These are phyloP conservation scores for Gossypium mustelinum DNA, from an alignment of 345 rosid genomes.

Conservation along the genomic window DNA sequence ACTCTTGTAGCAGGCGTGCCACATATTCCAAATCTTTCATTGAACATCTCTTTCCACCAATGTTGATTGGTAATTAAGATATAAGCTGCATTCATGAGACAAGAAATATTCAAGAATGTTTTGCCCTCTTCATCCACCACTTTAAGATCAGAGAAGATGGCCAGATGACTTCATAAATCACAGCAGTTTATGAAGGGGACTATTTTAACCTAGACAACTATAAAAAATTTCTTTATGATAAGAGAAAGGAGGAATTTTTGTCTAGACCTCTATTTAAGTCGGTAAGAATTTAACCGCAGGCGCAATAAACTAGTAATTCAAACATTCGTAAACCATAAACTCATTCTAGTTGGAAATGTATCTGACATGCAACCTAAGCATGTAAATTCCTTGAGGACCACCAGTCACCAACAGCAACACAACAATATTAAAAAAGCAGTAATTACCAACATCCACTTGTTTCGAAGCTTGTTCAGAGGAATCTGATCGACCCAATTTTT, in stretches of 20 bases:
- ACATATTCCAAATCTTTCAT: slow-evolving; percentile 90
- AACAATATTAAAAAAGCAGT: slow-evolving; percentile 36
- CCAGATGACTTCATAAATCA: slow-evolving; percentile 24
- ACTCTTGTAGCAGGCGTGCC: slow-evolving; percentile 93
- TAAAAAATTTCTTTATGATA: not conserved
- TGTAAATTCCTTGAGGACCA: slow-evolving; percentile 1
- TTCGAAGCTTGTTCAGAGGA: slow-evolving; percentile 41
- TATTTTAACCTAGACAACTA: slow-evolving; percentile 7
- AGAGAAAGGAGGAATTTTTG: not conserved
- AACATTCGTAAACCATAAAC: not conserved
- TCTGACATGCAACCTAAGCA: not conserved
- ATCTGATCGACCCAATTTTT: slow-evolving; percentile 52
- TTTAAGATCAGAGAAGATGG: slow-evolving; percentile 36
- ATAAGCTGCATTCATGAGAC: slow-evolving; percentile 97
- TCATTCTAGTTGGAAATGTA: not conserved
- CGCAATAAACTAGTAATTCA: not conserved
- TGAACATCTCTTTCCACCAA: slow-evolving; percentile 94
- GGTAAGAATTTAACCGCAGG: not conserved
- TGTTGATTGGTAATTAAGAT: slow-evolving; percentile 77
- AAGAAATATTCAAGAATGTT: slow-evolving; percentile 75
- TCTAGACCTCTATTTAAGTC: not conserved
- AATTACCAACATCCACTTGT: slow-evolving; percentile 78
- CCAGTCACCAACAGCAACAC: not conserved
- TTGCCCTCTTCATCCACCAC: slow-evolving; percentile 41
- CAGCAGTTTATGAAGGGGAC: slow-evolving; percentile 11